phyloP scores from a whole-genome alignment of 805 yeast species.

The Saccharomycopsis fibuligera region DNA sequence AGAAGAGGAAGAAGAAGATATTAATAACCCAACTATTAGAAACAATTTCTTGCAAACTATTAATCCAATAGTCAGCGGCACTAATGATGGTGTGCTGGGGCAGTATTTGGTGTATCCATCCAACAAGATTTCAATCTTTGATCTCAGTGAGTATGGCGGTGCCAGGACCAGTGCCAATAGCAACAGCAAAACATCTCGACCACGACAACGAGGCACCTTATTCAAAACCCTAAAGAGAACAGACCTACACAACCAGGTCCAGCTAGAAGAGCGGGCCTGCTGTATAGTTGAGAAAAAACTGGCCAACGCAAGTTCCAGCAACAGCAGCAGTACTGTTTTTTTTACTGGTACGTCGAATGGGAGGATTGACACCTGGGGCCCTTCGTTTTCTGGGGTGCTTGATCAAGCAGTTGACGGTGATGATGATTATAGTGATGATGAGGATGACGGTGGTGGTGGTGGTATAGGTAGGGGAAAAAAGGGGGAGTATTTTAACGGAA shows the following conservation, averaged over 20 bases:
- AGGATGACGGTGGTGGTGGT: conserved; percentile 15
- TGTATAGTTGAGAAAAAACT: conserved; percentile 49
- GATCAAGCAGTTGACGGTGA: conserved; percentile 21
- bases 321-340: conserved; percentile 40
- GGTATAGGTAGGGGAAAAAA: conserved; percentile 14
- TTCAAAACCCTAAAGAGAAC: background rate
- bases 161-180: no score
- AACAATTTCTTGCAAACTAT: conserved; percentile 38
- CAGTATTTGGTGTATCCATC: conserved; percentile 66
- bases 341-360: conserved; percentile 66
- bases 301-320: conserved; percentile 39
- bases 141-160: conserved; percentile 45
- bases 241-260: background rate
- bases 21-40: background rate
- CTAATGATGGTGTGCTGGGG: conserved; percentile 44
- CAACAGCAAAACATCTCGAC: background rate
- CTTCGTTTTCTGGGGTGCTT: conserved; percentile 23
- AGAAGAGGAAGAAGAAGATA: background rate
- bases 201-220: background rate
- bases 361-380: conserved; percentile 52
- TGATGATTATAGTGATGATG: conserved; percentile 10
- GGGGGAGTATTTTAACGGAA: background rate
- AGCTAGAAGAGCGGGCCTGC: conserved; percentile 35
- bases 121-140: conserved; percentile 58
- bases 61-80: conserved; percentile 41